Evolutionary conservation across 768 basidiomycete genomes (phyloP).

Genomic region (Gloeophyllum trabeum): DNA sequence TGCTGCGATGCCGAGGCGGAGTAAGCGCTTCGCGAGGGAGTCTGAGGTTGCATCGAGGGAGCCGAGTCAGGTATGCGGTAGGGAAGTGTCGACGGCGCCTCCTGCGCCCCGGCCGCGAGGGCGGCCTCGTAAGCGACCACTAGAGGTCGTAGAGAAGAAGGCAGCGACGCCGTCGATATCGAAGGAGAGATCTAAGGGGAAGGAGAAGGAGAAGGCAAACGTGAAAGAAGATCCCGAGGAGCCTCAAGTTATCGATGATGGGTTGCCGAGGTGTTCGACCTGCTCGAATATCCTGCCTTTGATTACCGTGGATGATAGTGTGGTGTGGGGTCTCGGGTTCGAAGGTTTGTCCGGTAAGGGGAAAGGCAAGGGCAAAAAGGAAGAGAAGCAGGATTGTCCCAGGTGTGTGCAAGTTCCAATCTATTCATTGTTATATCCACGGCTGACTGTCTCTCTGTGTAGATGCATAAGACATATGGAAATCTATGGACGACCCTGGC

Average conservation of each 20-base stretch:
- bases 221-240: constrained; percentile 15
- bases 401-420: too few species aligned
- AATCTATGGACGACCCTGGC: constrained; percentile 68
- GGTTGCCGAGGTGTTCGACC: constrained; percentile 59
- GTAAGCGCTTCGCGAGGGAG: too few species aligned
- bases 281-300: constrained; percentile 65
- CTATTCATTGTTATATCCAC: too few species aligned
- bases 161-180: constrained; percentile 3
- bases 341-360: constrained; percentile 44
- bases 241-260: constrained; percentile 15
- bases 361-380: constrained; percentile 28
- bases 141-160: constrained; percentile 11
- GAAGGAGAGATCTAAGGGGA: constrained; percentile 8
- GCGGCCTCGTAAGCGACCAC: too few species aligned
- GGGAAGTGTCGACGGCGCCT: too few species aligned
- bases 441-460: constrained; percentile 7
- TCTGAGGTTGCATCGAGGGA: too few species aligned
- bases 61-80: too few species aligned
- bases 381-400: constrained; percentile 55
- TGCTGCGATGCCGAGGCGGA: neutral
- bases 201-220: constrained; percentile 31
- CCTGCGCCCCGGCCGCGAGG: too few species aligned
- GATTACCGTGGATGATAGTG: constrained; percentile 62
- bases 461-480: constrained; percentile 76
- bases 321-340: constrained; percentile 60